These are phyloP conservation scores for Monosporascus sp. DNA, from an alignment of 2,329 filamentous ascomycete species.

Conservation along the genomic window DNA sequence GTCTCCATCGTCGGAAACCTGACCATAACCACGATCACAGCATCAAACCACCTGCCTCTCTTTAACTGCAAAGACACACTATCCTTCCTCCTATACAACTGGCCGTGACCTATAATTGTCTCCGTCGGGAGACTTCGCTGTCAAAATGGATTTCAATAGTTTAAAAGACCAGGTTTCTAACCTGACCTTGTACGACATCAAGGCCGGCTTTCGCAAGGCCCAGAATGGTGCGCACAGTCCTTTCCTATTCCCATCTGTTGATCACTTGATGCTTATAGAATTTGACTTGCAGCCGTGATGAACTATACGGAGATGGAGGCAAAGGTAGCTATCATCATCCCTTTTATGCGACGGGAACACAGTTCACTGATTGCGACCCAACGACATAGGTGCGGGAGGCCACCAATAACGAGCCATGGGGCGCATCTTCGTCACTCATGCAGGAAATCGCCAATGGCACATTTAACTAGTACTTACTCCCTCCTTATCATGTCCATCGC, in stretches of 20 bases:
- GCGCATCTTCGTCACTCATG: slow-evolving; percentile 77
- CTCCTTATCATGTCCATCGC: not conserved
- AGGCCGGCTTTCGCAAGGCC: slow-evolving; percentile 89
- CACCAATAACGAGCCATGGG: slow-evolving; percentile 99
- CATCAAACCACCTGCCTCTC: not conserved
- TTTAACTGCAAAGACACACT: not conserved
- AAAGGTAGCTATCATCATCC: slow-evolving; percentile 39
- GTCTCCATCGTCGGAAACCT: not conserved
- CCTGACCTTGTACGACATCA: slow-evolving; percentile 90
- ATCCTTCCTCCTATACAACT: slow-evolving; percentile 1
- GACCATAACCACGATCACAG: not conserved
- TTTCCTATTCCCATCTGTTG: slow-evolving; percentile 13
- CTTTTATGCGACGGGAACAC: slow-evolving; percentile 1
- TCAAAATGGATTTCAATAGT: slow-evolving; percentile 76
- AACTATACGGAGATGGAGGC: slow-evolving; percentile 94
- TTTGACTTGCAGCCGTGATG: slow-evolving; percentile 72
- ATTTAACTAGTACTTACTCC: slow-evolving; percentile 80
- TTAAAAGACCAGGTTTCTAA: slow-evolving; percentile 85
- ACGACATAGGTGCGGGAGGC: slow-evolving; percentile 77
- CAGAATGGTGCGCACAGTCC: slow-evolving; percentile 72
- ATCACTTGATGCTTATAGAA: slow-evolving; percentile 11
- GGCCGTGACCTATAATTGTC: slow-evolving; percentile 1
- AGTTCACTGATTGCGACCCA: slow-evolving; percentile 3
- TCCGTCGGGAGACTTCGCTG: slow-evolving; percentile 5
- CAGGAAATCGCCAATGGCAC: slow-evolving; percentile 98